Evolutionary conservation across 352 stramenopile species (phyloP).

Genomic region (Halophytophthora polymorphica): DNA sequence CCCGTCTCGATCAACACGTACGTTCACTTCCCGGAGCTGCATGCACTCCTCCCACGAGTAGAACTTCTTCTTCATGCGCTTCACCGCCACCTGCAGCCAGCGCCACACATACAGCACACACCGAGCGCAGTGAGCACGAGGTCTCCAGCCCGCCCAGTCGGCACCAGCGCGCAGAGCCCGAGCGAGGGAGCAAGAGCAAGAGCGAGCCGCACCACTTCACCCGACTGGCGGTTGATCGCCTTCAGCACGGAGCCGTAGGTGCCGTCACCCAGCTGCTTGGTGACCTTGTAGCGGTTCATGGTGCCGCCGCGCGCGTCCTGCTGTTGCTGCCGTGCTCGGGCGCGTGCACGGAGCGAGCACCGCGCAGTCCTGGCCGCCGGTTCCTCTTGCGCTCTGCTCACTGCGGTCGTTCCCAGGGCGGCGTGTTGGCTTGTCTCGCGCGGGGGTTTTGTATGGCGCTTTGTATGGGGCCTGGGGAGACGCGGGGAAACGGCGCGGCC

Average conservation of each 20-base stretch:
- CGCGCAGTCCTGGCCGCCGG: too few species aligned
- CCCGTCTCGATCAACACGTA: too few species aligned
- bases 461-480: too few species aligned
- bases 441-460: too few species aligned
- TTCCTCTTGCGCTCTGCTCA: too few species aligned
- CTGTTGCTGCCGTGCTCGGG: background rate
- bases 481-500: too few species aligned
- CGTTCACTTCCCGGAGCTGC: conserved; percentile 96
- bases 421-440: too few species aligned
- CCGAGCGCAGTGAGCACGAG: too few species aligned
- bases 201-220: conserved; percentile 83
- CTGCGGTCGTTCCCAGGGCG: too few species aligned
- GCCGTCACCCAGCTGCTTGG: conserved; percentile 94
- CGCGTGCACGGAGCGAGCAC: background rate
- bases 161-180: background rate
- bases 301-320: background rate
- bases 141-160: background rate
- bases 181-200: background rate
- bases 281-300: conserved; percentile 95
- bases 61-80: conserved; percentile 98
- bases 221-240: conserved; percentile 90
- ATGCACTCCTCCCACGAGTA: conserved; percentile 96
- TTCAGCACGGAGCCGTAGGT: conserved; percentile 96
- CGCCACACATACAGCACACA: too few species aligned
- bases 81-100: conserved; percentile 92